Conservation (phyloP, 106 monocot species). For the Amphibolis antarctica region DNA sequence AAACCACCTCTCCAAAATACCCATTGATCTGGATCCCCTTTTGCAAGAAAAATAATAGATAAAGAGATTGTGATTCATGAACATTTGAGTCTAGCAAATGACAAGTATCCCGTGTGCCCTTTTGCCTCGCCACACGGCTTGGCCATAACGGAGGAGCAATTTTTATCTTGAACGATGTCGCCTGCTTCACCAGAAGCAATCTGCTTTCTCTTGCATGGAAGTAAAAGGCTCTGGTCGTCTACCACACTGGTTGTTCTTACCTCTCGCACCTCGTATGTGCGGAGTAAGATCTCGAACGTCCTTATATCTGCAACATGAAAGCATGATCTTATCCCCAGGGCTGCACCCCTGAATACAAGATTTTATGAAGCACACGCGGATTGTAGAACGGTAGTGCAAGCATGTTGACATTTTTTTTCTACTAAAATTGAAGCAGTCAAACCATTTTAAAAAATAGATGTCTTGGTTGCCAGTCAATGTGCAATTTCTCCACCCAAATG, state of each 20-base stretch:
- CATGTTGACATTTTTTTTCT: too few relatives aligned
- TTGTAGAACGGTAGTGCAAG: background rate
- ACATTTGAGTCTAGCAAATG: constrained; percentile 77
- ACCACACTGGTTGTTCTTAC: constrained; percentile 3
- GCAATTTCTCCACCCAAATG: too few relatives aligned
- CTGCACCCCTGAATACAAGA: background rate
- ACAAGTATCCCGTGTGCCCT: constrained; percentile 87
- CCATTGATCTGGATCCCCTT: background rate
- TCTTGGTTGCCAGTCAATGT: too few relatives aligned
- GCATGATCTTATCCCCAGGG: background rate
- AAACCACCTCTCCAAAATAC: too few relatives aligned
- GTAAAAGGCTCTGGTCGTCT: constrained; percentile 9
- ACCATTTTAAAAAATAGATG: too few relatives aligned
- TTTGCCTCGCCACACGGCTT: constrained; percentile 59
- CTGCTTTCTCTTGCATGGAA: constrained; percentile 49
- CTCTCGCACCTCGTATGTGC: constrained; percentile 71
- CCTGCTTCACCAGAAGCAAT: constrained; percentile 10
- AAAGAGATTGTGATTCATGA: constrained; percentile 1
- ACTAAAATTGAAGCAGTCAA: too few relatives aligned
- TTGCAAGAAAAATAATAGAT: background rate
- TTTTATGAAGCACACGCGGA: background rate
- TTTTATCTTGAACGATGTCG: constrained; percentile 9
- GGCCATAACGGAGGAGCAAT: constrained; percentile 27
- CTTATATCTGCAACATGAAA: constrained; percentile 53
- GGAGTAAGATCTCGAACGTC: constrained; percentile 85